A percentile compares a stretch with the other conserved stretches of the same genome.
Evolutionary conservation across 768 basidiomycete genomes (phyloP).

Genomic region (Dioszegia crocea): DNA sequence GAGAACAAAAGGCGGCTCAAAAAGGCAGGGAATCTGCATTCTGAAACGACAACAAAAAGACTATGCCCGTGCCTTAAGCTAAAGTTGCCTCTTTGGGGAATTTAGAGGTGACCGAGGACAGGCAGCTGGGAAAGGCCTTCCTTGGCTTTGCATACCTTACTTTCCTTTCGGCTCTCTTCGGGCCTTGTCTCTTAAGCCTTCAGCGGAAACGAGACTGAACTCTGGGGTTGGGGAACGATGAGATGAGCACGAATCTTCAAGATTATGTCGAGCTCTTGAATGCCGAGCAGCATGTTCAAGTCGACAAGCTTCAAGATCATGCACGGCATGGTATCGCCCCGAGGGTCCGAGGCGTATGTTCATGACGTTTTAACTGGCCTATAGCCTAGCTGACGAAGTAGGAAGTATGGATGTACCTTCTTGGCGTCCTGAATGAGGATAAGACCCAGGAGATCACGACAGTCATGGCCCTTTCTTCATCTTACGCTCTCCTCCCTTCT

Average conservation of each 20-base stretch:
- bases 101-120: too few relatives aligned
- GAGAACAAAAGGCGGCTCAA: too few relatives aligned
- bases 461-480: constrained; percentile 24
- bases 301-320: constrained; percentile 39
- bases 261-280: constrained; percentile 44
- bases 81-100: too few relatives aligned
- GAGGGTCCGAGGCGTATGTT: constrained; percentile 38
- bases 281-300: constrained; percentile 42
- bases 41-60: constrained; percentile 4
- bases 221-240: not conserved
- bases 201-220: not conserved
- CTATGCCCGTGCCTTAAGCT: not conserved
- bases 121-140: too few relatives aligned
- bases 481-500: constrained; percentile 25
- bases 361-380: not conserved
- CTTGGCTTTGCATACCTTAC: too few relatives aligned
- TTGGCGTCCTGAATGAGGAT: constrained; percentile 32
- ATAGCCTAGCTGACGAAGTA: constrained; percentile 7
- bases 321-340: constrained; percentile 40
- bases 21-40: too few relatives aligned
- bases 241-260: constrained; percentile 40
- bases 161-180: too few relatives aligned
- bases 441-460: constrained; percentile 40
- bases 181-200: too few relatives aligned
- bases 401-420: constrained; percentile 47